Evolutionary conservation across 2,329 filamentous ascomycete species (phyloP).

Genomic region (Botryotinia convoluta): DNA sequence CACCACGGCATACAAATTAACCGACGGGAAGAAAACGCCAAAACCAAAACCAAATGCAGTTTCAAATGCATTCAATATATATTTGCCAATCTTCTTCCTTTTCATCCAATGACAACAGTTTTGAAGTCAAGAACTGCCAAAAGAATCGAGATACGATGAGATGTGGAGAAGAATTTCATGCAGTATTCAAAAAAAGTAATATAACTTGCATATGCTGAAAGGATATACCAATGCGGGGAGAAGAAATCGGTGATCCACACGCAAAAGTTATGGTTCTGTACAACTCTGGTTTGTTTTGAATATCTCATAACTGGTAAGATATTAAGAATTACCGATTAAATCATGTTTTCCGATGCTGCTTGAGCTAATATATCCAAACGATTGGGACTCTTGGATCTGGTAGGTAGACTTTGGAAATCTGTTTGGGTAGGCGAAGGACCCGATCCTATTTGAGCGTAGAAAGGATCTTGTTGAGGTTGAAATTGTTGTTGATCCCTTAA

Average conservation of each 20-base stretch:
- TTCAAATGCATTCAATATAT: conserved; percentile 1
- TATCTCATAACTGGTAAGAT: neutral
- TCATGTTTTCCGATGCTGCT: neutral
- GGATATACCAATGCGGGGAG: neutral
- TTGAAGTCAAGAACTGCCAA: neutral
- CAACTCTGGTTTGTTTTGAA: neutral
- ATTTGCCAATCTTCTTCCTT: neutral
- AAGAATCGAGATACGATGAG: neutral
- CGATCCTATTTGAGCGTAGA: neutral
- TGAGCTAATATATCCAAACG: conserved; percentile 11
- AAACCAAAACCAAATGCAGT: neutral
- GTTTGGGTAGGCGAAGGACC: neutral
- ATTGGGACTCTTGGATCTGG: neutral
- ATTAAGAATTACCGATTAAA: neutral
- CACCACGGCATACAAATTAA: conserved; percentile 5
- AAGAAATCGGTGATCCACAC: neutral
- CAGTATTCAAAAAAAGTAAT: neutral
- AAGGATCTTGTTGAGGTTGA: neutral
- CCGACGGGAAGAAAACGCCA: neutral
- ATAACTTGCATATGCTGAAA: neutral
- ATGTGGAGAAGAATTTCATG: neutral
- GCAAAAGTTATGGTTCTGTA: neutral
- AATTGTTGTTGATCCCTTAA: neutral
- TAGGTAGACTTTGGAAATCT: neutral
- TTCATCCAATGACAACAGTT: neutral